Evolutionary conservation across 2,329 filamentous ascomycete species (phyloP), one percentile per base, ranked within the genome.

Genomic region (Aspergillus ochraceus): DNA sequence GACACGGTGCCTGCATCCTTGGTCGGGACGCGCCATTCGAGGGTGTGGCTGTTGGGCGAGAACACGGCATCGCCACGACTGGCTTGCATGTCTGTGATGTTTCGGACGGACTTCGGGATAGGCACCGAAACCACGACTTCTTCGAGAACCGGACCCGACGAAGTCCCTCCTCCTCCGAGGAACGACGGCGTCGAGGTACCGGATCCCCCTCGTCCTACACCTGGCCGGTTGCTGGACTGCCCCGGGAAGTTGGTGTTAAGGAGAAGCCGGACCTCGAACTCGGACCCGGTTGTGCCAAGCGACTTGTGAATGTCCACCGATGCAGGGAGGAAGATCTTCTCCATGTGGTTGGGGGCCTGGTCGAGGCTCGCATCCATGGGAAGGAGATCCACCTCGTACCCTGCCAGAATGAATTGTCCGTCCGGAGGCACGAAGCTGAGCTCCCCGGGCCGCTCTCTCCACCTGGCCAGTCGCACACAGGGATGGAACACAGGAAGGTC

Each of bases 351-450:
- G 1, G 85, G 76, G 56, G 78, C 83, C 19, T 84, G 81, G 55
- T 81, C 81, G 66, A 85, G 83, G 20, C 83, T 81, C 65, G 81
- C 82, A 17, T 87, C 84, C 53, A 89, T 85, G 0, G 92, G 92
- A 12, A 98, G 81, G 22, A 99, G 79, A 74, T 99, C 91, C 20
- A 96, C 92, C 75, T 97, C 94, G 72, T 99, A 99, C 22, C 92
- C 93, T 32, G 92, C 93, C 19, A 99, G 83, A 46, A 97, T 90
- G 74, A 98, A 99, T 49, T 92, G 86, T 32, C 95, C 95, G 74
- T 99, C 95, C 0, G 95, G 95, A 2, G 95, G 95, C 12, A 99
- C 86, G 70, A 99, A 99, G 71, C 91, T 96, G n/a, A 99, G 81
- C 65, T 97, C 90, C 3, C 95, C 95, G 0, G 93, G 92, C 57